Base-by-base conservation (phyloP, 2,329 filamentous ascomycete species). In the Chrysoporthe deuterocubensis region DNA sequence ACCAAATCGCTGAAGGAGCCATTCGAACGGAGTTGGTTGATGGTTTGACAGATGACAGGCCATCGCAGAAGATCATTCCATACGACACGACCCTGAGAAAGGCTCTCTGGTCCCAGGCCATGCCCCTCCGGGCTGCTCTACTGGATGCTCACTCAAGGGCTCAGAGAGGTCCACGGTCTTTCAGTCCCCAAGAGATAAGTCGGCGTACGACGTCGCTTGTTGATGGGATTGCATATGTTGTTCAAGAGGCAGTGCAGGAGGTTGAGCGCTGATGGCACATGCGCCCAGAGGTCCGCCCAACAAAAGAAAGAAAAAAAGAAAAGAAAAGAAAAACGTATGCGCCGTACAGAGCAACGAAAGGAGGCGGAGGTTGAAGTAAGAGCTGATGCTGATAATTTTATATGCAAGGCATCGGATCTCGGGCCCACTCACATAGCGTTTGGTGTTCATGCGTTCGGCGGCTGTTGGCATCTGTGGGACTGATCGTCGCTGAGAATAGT, bases 341-440 rank as follows among this genome's bases (percentile, higher is more conserved):
- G 54, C 9, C 54, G 34, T n/a, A 57, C 54, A 57, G 34, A 32
- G 54, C 34, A 40, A 40, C 34, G 7, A 40, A 11, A n/a, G 14
- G 26, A 57, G 34, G 18, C 54, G 18, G 54, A 57, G 32, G 54
- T 34, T 34, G 54, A 57, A 40, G 5, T 21, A 6, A 57, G 34
- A 57, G 6, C n/a, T 57, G 54, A 40, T 18, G 6, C 18, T 18
- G 7, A 40, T 40, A 18, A 18, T 21, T 1, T 37, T 40, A 34
- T 40, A 34, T 40, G 54, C 34, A 57, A 57, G 54, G 16, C 54
- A 18, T 18, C 54, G n/a, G 54, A 57, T 40, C 54, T 57, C 34
- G 34, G 54, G 54, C 32, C 54, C 54, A 57, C 32, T 21, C 54
- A 57, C n/a, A 57, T 57, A 57, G 54, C 54, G 54, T 57, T 40